Base-by-base conservation (phyloP, 2,329 filamentous ascomycete genomes). In the Clarireedia hainanense region DNA sequence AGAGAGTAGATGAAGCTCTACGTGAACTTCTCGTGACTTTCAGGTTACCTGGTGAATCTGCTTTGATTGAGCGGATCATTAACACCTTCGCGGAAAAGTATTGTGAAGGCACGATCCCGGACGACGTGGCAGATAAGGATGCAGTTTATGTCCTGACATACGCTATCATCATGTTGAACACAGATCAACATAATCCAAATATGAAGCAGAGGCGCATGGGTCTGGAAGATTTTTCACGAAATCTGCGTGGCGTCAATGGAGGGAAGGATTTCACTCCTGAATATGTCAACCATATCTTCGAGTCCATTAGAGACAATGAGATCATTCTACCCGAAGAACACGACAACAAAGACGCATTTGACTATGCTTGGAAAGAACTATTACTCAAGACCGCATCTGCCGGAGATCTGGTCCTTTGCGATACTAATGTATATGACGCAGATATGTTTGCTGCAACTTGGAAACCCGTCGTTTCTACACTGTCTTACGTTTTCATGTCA, bases 401-500 rank as follows among this genome's bases (percentile, higher is more conserved):
- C 0, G 85, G 87, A 1, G 80, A 85, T 51, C 76, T 97, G 46
- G 75, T 87, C 36, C 76, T 92, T 30, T 95, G 91, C 69, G 81
- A 95, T 63, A 96, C 92, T 4, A 97, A 96, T 68, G 84, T 95
- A 40, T 99, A 90, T 70, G 95, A 99, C 71, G 89, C 91, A 4
- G 91, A 99, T 68, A 96, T 99, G 89, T 99, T 99, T 70, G 85
- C 88, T 56, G 88, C 91, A 23, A 96, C 91, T 0, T 99, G 95
- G 94, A 91, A 84, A 68, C 92, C 95, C 0, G 91, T 99, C 50
- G 80, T 99, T 39, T 91, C 94, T 3, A 97, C 95, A 0, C 76
- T 99, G 54, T 95, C 94, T 12, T 99, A 97, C 68, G 94, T 99
- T 3, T 99, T 99, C 75, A 95, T 97, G 86, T 97, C 92, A 37